These are phyloP conservation scores for Ustilago loliicola DNA, from an alignment of 1,284 basidiomycete species.

Conservation along the genomic window DNA sequence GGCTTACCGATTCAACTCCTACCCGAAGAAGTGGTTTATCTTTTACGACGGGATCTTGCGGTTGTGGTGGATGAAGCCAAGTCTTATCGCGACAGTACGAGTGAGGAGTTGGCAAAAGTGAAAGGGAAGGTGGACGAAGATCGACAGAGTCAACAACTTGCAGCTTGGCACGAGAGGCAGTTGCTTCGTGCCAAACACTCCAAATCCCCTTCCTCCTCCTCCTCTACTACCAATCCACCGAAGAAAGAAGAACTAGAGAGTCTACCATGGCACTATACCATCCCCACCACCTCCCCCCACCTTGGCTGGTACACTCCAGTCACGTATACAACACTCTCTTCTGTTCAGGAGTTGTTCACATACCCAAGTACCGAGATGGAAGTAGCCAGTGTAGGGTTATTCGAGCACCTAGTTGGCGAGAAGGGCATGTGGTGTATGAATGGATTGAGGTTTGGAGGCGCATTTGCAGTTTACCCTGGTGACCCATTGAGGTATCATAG, in stretches of 20 bases:
- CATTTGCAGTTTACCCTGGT: constrained; percentile 95
- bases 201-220: constrained; percentile 3
- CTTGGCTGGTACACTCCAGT: constrained; percentile 52
- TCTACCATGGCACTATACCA: constrained; percentile 41
- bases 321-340: constrained; percentile 74
- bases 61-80: constrained; percentile 30
- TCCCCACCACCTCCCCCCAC: constrained; percentile 24
- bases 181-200: constrained; percentile 71
- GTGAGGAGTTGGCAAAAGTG: neutral
- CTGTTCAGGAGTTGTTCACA: constrained; percentile 79
- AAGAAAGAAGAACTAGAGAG: neutral
- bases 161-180: constrained; percentile 27
- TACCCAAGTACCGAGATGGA: constrained; percentile 80
- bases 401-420: constrained; percentile 79
- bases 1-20: constrained; percentile 88
- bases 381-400: constrained; percentile 82
- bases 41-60: constrained; percentile 81
- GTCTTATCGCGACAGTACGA: constrained; percentile 15
- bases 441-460: constrained; percentile 94
- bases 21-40: constrained; percentile 90
- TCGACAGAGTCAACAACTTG: constrained; percentile 75
- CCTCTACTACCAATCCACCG: constrained; percentile 13
- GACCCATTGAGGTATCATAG: constrained; percentile 97
- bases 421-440: constrained; percentile 73
- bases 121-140: constrained; percentile 60